phyloP scores from a whole-genome alignment of 1,139 yeast species.

The Taiozyma sp. region DNA sequence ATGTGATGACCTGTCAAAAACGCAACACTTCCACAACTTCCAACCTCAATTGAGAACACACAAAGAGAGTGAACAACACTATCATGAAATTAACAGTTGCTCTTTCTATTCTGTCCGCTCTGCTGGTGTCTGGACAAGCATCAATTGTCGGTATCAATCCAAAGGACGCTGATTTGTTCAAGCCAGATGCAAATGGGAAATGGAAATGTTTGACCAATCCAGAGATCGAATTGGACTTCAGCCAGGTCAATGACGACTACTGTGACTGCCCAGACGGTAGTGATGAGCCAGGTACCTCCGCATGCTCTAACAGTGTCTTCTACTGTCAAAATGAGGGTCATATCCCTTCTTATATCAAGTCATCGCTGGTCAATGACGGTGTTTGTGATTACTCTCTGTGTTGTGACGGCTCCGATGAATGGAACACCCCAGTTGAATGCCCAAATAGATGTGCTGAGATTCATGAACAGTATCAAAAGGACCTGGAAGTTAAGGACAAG shows the following conservation, averaged over 20 bases:
- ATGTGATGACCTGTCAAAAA: too few relatives aligned
- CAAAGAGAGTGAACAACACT: too few relatives aligned
- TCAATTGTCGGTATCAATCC: conserved; percentile 16
- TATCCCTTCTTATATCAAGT: conserved; percentile 47
- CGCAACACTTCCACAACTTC: too few relatives aligned
- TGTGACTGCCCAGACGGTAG: conserved; percentile 99
- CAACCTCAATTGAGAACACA: too few relatives aligned
- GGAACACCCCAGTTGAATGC: conserved; percentile 39
- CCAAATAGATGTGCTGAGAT: conserved; percentile 54
- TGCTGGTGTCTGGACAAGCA: not conserved
- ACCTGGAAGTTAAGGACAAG: conserved; percentile 22
- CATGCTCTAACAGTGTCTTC: conserved; percentile 59
- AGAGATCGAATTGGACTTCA: conserved; percentile 48
- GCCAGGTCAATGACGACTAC: conserved; percentile 76
- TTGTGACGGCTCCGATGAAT: conserved; percentile 95
- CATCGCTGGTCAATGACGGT: conserved; percentile 76
- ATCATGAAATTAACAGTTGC: too few relatives aligned
- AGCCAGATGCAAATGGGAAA: conserved; percentile 39
- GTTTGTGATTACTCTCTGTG: conserved; percentile 86
- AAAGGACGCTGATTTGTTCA: conserved; percentile 39
- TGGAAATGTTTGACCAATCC: conserved; percentile 74
- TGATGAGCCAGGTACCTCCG: conserved; percentile 95
- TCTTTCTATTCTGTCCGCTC: too few relatives aligned
- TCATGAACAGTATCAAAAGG: conserved; percentile 30
- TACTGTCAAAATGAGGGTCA: conserved; percentile 80